Evolutionary conservation across 2,329 filamentous ascomycete species (phyloP), one percentile per base, ranked within the genome.

Genomic region (Sclerotiophoma versabilis): DNA sequence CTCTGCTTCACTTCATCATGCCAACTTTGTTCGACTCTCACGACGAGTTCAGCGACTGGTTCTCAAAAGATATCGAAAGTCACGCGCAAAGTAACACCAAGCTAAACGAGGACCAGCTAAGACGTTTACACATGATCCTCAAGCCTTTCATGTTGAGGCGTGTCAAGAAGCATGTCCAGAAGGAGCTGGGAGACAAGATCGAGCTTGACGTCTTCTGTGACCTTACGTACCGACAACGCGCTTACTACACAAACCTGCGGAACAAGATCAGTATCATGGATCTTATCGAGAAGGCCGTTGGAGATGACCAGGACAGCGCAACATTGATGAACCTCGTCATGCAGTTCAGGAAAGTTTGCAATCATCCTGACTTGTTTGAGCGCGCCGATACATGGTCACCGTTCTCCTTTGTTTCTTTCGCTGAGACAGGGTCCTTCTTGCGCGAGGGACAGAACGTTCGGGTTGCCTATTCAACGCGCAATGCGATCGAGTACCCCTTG

Each of bases 51-150:
- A 93, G 90, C 78, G 91, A 95, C 67, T 96, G 91, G 91, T 96
- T 96, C 75, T 93, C 90, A 48, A 95, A 95, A 77, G 91, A 95
- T 64, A 99, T 99, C 59, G 95, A 99, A 77, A 98, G 93, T 32
- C 95, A 99, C 73, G 95, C 95, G 0, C 93, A 97, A 78, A 97
- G 92, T 75, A 98, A 99, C 72, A 98, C 93, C n/a, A 98, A 98
- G 75, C 88, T 99, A 54, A 99, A 99, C 70, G 95, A 99, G 74
- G 93, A 97, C 71, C 95, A 99, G 78, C 87, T 99, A 46, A 92
- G 92, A 78, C 91, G 95, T 78, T 80, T 99, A 66, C 95, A 99
- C 76, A 96, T 98, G 93, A 99, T 99, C 65, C 79, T 99, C 63
- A 98, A 99, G 79, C 95, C 95, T 0, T 99, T 99, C 81, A 99